phyloP scores from a whole-genome alignment of 768 basidiomycete genomes.

The Leccinum incarnatum region DNA sequence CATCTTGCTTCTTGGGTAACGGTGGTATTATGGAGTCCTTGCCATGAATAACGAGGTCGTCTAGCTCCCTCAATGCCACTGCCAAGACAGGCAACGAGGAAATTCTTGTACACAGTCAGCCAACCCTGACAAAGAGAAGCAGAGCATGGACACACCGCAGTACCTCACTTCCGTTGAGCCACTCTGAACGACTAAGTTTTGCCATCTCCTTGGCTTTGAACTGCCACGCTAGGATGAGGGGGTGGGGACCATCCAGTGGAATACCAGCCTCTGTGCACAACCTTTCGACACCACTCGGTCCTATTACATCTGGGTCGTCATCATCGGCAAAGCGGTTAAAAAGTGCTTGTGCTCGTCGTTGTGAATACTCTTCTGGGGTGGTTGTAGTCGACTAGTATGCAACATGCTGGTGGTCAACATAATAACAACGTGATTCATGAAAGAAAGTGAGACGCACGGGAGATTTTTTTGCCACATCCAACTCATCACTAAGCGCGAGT shows the following conservation, averaged over 20 bases:
- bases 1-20: slow-evolving; percentile 34
- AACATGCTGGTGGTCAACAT: slow-evolving; percentile 1
- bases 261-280: slow-evolving; percentile 71
- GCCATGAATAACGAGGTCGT: slow-evolving; percentile 54
- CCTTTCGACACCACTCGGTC: slow-evolving; percentile 67
- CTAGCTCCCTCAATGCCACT: slow-evolving; percentile 55
- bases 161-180: slow-evolving; percentile 54
- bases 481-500: slow-evolving; percentile 49
- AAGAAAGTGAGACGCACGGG: slow-evolving; percentile 24
- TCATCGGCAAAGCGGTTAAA: slow-evolving; percentile 66
- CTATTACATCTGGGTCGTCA: slow-evolving; percentile 49
- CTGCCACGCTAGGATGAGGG: slow-evolving; percentile 77
- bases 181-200: slow-evolving; percentile 65
- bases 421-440: neutral
- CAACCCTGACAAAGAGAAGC: neutral
- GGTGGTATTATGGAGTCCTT: slow-evolving; percentile 37
- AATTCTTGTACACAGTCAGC: slow-evolving; percentile 36
- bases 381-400: slow-evolving; percentile 4
- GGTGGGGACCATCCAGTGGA: slow-evolving; percentile 68
- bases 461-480: slow-evolving; percentile 32
- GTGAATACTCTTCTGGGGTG: slow-evolving; percentile 41
- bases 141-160: slow-evolving; percentile 38
- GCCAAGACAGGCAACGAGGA: slow-evolving; percentile 49
- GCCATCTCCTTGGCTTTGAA: slow-evolving; percentile 69
- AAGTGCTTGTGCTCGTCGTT: slow-evolving; percentile 48